Percentiles rank a stretch among this genome's conserved stretches.
Conservation (phyloP, 2,329 filamentous ascomycete genomes). For the Curvularia eragrostidis region DNA sequence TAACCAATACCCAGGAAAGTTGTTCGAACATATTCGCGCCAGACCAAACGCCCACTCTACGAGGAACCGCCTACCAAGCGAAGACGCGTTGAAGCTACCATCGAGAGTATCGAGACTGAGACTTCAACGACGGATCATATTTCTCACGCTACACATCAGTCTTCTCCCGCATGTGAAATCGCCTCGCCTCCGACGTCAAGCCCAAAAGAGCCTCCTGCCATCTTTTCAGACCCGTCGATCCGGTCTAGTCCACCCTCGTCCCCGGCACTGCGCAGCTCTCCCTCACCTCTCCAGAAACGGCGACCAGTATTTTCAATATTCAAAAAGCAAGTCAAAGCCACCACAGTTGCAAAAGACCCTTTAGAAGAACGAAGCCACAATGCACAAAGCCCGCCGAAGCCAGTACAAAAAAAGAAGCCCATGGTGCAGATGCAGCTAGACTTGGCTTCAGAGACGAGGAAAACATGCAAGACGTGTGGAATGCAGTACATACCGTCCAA, state of each 20-base stretch:
- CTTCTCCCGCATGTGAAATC: slow-evolving; percentile 17
- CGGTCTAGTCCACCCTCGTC: slow-evolving; percentile 45
- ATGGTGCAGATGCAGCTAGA: slow-evolving; percentile 68
- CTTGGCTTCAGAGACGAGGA: slow-evolving; percentile 62
- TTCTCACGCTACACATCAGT: not conserved
- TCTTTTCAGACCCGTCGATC: slow-evolving; percentile 52
- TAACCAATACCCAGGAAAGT: slow-evolving; percentile 37
- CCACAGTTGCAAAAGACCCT: slow-evolving; percentile 21
- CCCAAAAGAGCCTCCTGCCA: slow-evolving; percentile 40
- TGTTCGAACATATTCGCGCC: slow-evolving; percentile 48
- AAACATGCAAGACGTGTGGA: slow-evolving; percentile 65
- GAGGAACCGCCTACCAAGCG: slow-evolving; percentile 47
- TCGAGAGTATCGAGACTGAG: slow-evolving; percentile 14
- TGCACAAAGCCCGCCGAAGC: slow-evolving; percentile 37
- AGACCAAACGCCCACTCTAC: slow-evolving; percentile 36
- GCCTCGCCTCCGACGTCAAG: slow-evolving; percentile 37
- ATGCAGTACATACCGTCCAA: slow-evolving; percentile 72
- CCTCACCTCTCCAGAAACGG: slow-evolving; percentile 40
- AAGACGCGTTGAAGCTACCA: slow-evolving; percentile 40
- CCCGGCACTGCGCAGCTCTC: slow-evolving; percentile 29
- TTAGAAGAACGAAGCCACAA: slow-evolving; percentile 44
- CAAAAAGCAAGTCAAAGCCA: slow-evolving; percentile 32
- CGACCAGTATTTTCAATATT: slow-evolving; percentile 61
- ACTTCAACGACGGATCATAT: slow-evolving; percentile 12
- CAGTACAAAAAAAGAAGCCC: slow-evolving; percentile 41